Percentiles rank a stretch among this genome's conserved stretches.
These are phyloP conservation scores for Sarcodon sp. DNA, from an alignment of 768 basidiomycete species.

Conservation along the genomic window DNA sequence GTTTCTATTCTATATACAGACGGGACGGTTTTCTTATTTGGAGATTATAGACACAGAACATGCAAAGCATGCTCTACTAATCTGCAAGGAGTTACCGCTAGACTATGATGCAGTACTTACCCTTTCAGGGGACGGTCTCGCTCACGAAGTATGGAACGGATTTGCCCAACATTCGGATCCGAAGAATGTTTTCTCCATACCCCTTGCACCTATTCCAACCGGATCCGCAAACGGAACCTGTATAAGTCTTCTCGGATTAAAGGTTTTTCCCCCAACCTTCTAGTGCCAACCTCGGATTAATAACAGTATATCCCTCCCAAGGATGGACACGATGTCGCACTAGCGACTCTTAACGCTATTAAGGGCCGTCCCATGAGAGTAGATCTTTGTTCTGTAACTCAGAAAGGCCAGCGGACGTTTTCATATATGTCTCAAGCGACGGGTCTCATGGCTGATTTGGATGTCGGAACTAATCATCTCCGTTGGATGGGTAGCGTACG, in stretches of 20 bases:
- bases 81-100: constrained; percentile 42
- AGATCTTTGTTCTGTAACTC: constrained; percentile 69
- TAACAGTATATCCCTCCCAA: constrained; percentile 12
- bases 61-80: constrained; percentile 50
- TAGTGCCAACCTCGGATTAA: not conserved
- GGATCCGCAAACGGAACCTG: constrained; percentile 74
- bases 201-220: constrained; percentile 69
- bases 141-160: constrained; percentile 80
- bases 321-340: constrained; percentile 60
- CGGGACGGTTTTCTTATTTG: not conserved
- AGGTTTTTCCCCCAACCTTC: constrained; percentile 23
- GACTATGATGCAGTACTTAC: constrained; percentile 61
- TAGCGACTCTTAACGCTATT: constrained; percentile 65
- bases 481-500: constrained; percentile 75
- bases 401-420: constrained; percentile 45
- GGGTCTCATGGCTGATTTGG: constrained; percentile 79
- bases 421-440: constrained; percentile 79
- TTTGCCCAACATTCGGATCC: constrained; percentile 55
- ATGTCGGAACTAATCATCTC: constrained; percentile 72
- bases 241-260: constrained; percentile 59
- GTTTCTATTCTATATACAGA: constrained; percentile 12
- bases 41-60: constrained; percentile 43
- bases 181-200: constrained; percentile 46
- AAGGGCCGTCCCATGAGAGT: constrained; percentile 72
- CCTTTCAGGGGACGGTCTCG: constrained; percentile 74